Conservation (phyloP, 352 stramenopile species). For the Phytophthora ramorum region DNA sequence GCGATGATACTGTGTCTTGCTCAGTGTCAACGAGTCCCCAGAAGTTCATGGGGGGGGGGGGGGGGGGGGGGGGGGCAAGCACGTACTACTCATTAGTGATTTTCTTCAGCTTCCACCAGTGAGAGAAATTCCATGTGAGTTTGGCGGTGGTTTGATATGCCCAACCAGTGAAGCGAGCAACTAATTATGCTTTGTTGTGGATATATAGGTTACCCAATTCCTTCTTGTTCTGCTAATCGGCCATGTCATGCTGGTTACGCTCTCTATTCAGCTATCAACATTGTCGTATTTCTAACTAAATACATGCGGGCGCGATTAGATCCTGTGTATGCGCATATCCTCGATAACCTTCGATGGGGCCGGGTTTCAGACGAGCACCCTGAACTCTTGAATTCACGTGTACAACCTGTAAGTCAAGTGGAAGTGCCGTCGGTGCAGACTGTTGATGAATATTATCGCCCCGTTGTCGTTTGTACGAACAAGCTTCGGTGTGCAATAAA, state of each 20-base stretch:
- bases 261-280: slow-evolving; percentile 26
- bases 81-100: slow-evolving; percentile 27
- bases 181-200: background rate
- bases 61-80: slow-evolving; percentile 33
- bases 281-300: slow-evolving; percentile 32
- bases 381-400: slow-evolving; percentile 2
- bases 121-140: slow-evolving; percentile 17
- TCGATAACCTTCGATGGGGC: slow-evolving; percentile 14
- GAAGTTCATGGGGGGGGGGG: no score
- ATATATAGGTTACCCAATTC: slow-evolving; percentile 6
- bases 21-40: background rate
- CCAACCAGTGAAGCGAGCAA: no score
- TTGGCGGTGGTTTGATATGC: no score
- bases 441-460: slow-evolving; percentile 23
- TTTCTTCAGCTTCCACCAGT: slow-evolving; percentile 32
- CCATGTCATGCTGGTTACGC: slow-evolving; percentile 15
- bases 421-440: no score
- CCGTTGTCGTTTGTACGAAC: slow-evolving; percentile 22
- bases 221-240: background rate
- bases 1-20: slow-evolving; percentile 2
- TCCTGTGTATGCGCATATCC: slow-evolving; percentile 1
- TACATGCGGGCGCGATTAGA: slow-evolving; percentile 27
- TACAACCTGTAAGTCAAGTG: background rate
- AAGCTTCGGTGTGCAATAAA: slow-evolving; percentile 23
- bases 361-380: background rate